Conservation (phyloP, 1,139 yeast species). For the Nadsonia starkeyi-henricii region DNA sequence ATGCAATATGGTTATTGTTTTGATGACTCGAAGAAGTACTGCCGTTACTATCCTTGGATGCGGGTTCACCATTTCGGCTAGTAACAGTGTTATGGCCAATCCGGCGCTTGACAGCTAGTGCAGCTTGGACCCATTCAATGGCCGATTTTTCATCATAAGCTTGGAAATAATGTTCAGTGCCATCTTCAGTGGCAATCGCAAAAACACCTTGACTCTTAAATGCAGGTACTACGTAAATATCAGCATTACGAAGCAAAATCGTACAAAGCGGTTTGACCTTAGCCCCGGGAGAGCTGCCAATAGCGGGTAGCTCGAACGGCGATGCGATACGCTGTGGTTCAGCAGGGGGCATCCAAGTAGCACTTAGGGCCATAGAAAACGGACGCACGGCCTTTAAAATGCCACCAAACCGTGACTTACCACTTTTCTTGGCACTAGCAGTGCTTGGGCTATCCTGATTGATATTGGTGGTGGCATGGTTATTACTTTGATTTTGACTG, state of each 20-base stretch:
- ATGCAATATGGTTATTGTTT: not conserved
- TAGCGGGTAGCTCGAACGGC: slow-evolving; percentile 46
- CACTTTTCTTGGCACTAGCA: slow-evolving; percentile 8
- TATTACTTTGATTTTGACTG: not conserved
- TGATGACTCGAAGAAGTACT: not conserved
- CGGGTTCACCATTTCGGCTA: not conserved
- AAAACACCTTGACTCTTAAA: slow-evolving; percentile 32
- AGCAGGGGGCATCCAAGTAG: slow-evolving; percentile 17
- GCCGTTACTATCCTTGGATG: not conserved
- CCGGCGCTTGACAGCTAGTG: slow-evolving; percentile 24
- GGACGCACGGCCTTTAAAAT: slow-evolving; percentile 29
- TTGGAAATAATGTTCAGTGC: slow-evolving; percentile 52
- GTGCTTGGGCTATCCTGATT: not conserved
- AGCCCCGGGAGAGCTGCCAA: slow-evolving; percentile 29
- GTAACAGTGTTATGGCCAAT: not conserved
- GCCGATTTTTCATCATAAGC: slow-evolving; percentile 50
- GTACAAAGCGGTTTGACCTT: slow-evolving; percentile 44
- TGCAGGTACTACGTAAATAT: slow-evolving; percentile 11
- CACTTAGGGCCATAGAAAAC: slow-evolving; percentile 26
- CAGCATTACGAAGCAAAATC: slow-evolving; percentile 39
- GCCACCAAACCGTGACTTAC: slow-evolving; percentile 21
- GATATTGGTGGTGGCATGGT: not conserved
- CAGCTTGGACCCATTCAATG: slow-evolving; percentile 55
- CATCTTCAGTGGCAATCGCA: slow-evolving; percentile 43
- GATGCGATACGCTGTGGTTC: slow-evolving; percentile 40